Evolutionary conservation across 106 monocot species (phyloP).

Genomic region (Allium fistulosum): DNA sequence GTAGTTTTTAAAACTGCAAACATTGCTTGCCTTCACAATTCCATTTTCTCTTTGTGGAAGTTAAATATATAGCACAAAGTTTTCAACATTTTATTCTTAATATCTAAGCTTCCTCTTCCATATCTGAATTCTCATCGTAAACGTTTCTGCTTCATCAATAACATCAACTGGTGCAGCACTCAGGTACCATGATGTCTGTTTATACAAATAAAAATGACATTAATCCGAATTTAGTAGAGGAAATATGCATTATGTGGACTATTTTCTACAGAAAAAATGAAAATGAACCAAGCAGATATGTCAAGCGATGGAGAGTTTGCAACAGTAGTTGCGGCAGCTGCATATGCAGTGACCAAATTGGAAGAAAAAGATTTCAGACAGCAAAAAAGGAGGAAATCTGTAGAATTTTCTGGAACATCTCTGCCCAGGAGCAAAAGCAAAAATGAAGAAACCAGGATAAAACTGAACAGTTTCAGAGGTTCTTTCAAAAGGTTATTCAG

Average conservation of each 20-base stretch:
- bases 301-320: conserved; percentile 21
- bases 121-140: not conserved
- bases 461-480: conserved; percentile 8
- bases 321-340: conserved; percentile 13
- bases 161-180: not conserved
- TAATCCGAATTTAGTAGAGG: no score
- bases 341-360: conserved; percentile 16
- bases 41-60: not conserved
- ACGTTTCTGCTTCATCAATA: not conserved
- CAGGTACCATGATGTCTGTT: not conserved
- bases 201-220: no score
- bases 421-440: conserved; percentile 11
- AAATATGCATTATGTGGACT: no score
- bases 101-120: no score
- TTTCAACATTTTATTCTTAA: not conserved
- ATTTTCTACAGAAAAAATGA: not conserved
- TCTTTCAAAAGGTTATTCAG: conserved; percentile 12
- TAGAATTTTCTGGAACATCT: not conserved
- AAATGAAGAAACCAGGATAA: conserved; percentile 14
- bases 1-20: not conserved
- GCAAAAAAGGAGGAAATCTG: conserved; percentile 5
- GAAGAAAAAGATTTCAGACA: conserved; percentile 3
- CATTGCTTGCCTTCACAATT: conserved; percentile 13
- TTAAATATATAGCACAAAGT: not conserved
- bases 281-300: conserved; percentile 12